These are phyloP conservation scores for Ophiosphaerella herpotricha DNA, from an alignment of 2,329 filamentous ascomycete genomes.

Conservation along the genomic window DNA sequence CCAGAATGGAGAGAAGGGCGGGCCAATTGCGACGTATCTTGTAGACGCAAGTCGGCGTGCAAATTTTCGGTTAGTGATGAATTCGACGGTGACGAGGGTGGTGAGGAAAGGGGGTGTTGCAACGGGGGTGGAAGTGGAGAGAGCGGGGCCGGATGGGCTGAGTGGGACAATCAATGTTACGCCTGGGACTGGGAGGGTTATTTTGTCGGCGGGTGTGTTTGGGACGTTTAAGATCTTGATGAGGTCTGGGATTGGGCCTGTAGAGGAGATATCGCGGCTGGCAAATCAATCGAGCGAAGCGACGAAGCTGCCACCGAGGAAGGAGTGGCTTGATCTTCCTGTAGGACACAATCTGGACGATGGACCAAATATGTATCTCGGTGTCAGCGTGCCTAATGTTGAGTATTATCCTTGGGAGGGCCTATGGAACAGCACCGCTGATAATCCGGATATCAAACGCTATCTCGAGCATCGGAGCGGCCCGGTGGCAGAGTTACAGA, in stretches of 20 bases:
- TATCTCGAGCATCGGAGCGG: constrained; percentile 52
- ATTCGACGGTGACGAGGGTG: constrained; percentile 65
- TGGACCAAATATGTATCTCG: constrained; percentile 15
- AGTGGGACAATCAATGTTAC: constrained; percentile 63
- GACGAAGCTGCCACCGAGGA: constrained; percentile 40
- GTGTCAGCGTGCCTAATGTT: constrained; percentile 37
- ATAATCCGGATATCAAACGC: constrained; percentile 33
- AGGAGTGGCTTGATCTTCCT: constrained; percentile 51
- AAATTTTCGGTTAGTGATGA: constrained; percentile 68
- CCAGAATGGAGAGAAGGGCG: constrained; percentile 64
- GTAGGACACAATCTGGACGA: constrained; percentile 52
- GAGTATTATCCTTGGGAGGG: constrained; percentile 63
- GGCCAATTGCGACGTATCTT: constrained; percentile 71
- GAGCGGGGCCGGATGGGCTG: constrained; percentile 46
- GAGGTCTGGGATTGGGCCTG: constrained; percentile 67
- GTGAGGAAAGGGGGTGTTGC: constrained; percentile 62
- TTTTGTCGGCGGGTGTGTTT: constrained; percentile 68
- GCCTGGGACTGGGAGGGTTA: constrained; percentile 61
- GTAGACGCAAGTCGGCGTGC: constrained; percentile 59
- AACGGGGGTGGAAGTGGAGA: constrained; percentile 65
- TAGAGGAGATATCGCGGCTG: constrained; percentile 42
- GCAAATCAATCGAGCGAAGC: constrained; percentile 46
- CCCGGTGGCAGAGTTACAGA: constrained; percentile 63
- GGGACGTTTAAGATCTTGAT: constrained; percentile 68
- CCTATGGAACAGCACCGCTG: constrained; percentile 53